Conservation (phyloP, 1,284 basidiomycete species). For the Pterulicium gracile region DNA sequence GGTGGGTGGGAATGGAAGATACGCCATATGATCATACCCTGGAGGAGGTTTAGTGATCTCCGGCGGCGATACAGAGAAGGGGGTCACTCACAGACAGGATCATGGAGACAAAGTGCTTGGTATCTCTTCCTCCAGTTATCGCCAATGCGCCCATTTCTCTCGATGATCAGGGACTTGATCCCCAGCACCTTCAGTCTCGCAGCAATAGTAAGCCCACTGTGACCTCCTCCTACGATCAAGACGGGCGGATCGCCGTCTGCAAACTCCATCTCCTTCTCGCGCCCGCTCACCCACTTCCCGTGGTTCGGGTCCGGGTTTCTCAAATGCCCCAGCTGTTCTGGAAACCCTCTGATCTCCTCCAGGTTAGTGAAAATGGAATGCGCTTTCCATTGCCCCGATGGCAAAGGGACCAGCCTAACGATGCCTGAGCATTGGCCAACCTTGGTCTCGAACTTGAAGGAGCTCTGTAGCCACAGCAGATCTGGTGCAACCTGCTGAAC, state of each 20-base stretch:
- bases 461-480: conserved; percentile 39
- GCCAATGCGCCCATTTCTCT: conserved; percentile 29
- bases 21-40: conserved; percentile 31
- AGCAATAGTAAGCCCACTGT: conserved; percentile 27
- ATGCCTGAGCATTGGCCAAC: conserved; percentile 35
- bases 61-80: background rate
- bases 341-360: conserved; percentile 31
- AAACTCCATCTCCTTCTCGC: conserved; percentile 16
- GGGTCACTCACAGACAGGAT: conserved; percentile 33
- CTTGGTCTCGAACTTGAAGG: conserved; percentile 42
- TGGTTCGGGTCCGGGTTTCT: conserved; percentile 10
- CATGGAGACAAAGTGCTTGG: conserved; percentile 38
- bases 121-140: conserved; percentile 39
- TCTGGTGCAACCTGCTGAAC: conserved; percentile 35
- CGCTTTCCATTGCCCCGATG: conserved; percentile 35
- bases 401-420: conserved; percentile 38
- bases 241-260: conserved; percentile 18
- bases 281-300: conserved; percentile 9
- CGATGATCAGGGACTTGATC: conserved; percentile 6
- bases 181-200: conserved; percentile 27
- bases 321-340: conserved; percentile 24
- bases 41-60: conserved; percentile 1
- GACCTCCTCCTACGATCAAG: conserved; percentile 26
- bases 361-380: conserved; percentile 31
- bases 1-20: conserved; percentile 28